Conservation (phyloP, 2,329 filamentous ascomycete species). For the Cercospora sesami region DNA sequence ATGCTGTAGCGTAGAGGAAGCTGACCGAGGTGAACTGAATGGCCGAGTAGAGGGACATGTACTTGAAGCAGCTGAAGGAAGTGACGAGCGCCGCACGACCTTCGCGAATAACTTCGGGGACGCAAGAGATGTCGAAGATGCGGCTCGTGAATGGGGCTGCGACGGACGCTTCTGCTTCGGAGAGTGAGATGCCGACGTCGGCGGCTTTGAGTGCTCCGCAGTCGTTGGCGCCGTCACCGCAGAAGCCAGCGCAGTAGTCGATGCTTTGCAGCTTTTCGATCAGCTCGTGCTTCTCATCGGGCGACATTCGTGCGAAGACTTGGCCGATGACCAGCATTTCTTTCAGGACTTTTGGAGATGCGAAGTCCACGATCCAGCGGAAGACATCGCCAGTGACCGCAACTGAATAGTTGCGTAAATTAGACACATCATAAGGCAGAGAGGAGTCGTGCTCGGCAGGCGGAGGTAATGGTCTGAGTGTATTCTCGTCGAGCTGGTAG, state of each 20-base stretch:
- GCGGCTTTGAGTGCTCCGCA: constrained; percentile 95
- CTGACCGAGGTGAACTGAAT: constrained; percentile 98
- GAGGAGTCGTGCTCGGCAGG: constrained; percentile 75
- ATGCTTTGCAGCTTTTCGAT: constrained; percentile 97
- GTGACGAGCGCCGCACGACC: constrained; percentile 94
- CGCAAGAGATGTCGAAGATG: constrained; percentile 94
- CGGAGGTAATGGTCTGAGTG: constrained; percentile 73
- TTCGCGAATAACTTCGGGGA: constrained; percentile 88
- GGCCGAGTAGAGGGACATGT: constrained; percentile 98
- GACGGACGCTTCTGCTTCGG: constrained; percentile 94
- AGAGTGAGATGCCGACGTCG: constrained; percentile 94
- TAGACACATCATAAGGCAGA: constrained; percentile 78
- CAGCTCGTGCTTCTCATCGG: constrained; percentile 96
- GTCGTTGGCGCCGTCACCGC: constrained; percentile 95
- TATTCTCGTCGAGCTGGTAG: constrained; percentile 75
- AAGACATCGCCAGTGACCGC: constrained; percentile 93
- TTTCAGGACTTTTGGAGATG: constrained; percentile 73
- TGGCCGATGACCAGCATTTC: constrained; percentile 88
- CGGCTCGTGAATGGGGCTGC: constrained; percentile 97
- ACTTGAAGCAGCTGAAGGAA: constrained; percentile 99
- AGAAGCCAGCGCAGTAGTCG: constrained; percentile 93
- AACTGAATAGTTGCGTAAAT: constrained; percentile 80
- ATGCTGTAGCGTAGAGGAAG: constrained; percentile 91
- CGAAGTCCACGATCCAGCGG: constrained; percentile 93
- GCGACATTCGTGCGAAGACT: constrained; percentile 97